These are phyloP conservation scores for Pythium dissotocum DNA, from an alignment of 352 stramenopile genomes.

Conservation along the genomic window DNA sequence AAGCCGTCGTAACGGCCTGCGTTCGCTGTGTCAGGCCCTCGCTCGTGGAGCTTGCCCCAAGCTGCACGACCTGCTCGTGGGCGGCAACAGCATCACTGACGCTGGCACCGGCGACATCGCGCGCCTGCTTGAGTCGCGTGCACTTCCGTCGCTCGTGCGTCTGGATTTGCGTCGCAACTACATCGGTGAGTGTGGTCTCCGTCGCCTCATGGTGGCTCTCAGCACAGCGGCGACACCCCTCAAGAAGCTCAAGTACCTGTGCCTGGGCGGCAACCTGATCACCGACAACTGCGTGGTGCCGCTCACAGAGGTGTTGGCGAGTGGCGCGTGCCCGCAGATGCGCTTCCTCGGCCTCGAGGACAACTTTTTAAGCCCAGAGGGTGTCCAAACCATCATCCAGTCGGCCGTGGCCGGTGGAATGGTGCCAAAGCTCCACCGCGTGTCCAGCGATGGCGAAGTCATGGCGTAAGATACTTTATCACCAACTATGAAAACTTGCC, in stretches of 20 bases:
- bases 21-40: constrained; percentile 44
- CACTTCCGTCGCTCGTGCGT: constrained; percentile 40
- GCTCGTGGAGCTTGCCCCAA: constrained; percentile 45
- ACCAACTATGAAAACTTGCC: not conserved
- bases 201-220: constrained; percentile 41
- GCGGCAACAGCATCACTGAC: constrained; percentile 69
- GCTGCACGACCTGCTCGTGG: constrained; percentile 58
- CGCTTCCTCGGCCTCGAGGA: constrained; percentile 78
- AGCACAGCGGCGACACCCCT: constrained; percentile 8
- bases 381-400: constrained; percentile 65
- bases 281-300: constrained; percentile 72
- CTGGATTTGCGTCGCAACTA: constrained; percentile 74
- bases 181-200: constrained; percentile 62
- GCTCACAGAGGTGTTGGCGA: constrained; percentile 42
- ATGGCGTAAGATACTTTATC: constrained; percentile 13
- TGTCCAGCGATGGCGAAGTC: constrained; percentile 42
- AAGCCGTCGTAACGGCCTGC: constrained; percentile 46
- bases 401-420: constrained; percentile 44
- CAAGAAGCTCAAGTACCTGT: constrained; percentile 61
- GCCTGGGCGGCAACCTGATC: constrained; percentile 80
- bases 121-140: constrained; percentile 36
- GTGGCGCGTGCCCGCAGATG: constrained; percentile 43
- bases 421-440: constrained; percentile 50
- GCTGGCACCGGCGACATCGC: constrained; percentile 50
- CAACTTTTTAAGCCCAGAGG: constrained; percentile 71